These are phyloP conservation scores for Epichloe brachyelytri DNA, from an alignment of 2,329 filamentous ascomycete genomes.

Conservation along the genomic window DNA sequence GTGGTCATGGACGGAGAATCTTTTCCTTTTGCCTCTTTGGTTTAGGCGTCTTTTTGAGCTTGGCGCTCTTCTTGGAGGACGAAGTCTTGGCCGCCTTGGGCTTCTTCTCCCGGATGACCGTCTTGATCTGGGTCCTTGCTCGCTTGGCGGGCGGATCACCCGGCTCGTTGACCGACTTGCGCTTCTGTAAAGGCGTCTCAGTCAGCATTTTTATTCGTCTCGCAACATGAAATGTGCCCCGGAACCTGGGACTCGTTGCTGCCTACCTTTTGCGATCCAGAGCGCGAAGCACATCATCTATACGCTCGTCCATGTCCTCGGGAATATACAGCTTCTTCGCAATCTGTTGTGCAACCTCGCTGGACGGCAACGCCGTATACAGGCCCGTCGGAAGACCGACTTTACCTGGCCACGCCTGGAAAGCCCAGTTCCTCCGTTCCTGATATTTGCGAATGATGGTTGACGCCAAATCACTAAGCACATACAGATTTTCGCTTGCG, in stretches of 20 bases:
- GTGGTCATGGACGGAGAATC: constrained; percentile 19
- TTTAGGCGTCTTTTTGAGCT: constrained; percentile 15
- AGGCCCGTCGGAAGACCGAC: constrained; percentile 68
- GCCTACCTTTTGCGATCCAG: constrained; percentile 60
- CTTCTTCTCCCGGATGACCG: constrained; percentile 26
- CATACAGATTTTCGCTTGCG: constrained; percentile 64
- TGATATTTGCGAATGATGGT: constrained; percentile 74
- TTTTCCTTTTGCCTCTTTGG: constrained; percentile 18
- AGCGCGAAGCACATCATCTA: constrained; percentile 54
- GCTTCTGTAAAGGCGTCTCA: constrained; percentile 33
- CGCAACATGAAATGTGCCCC: too few species aligned
- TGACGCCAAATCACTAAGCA: constrained; percentile 77
- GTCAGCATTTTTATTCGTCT: constrained; percentile 11
- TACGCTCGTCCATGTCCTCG: constrained; percentile 58
- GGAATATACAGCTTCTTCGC: constrained; percentile 77
- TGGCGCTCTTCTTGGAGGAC: constrained; percentile 16
- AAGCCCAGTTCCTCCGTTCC: constrained; percentile 71
- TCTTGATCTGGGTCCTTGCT: constrained; percentile 24
- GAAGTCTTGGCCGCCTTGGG: constrained; percentile 20
- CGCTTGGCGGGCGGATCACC: constrained; percentile 29
- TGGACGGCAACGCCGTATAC: constrained; percentile 62
- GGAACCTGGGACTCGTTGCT: not conserved
- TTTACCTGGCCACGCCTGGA: constrained; percentile 73
- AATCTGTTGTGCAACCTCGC: constrained; percentile 70
- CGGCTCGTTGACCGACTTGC: constrained; percentile 40